Base-by-base conservation (phyloP, 2,329 filamentous ascomycete species). In the Pleoardoris graminearum region DNA sequence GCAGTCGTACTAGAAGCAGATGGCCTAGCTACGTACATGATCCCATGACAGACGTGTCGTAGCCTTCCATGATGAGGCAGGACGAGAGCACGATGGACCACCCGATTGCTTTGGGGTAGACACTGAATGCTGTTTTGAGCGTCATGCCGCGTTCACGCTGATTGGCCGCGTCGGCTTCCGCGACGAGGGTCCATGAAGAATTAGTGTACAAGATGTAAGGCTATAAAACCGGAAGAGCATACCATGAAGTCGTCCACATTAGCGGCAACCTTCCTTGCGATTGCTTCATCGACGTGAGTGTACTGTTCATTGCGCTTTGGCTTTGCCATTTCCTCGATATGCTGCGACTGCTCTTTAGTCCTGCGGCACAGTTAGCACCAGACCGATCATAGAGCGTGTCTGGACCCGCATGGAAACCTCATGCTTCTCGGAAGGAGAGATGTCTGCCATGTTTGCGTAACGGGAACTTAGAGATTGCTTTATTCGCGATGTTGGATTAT, bases 31-130 rank as follows among this genome's bases (percentile, higher is more conserved):
- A n/a, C n/a, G n/a, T 12, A 33, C 42, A 45, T 33, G 42, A 48
- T 32, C 46, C 43, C 43, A 46, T 33, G 3, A 46, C 43, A 1
- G 43, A 46, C 11, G 43, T 46, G 17, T 46, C 43, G 14, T 46
- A 46, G 6, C 43, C 43, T 11, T 46, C 43, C 43, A 46, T 46
- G n/a, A 46, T 36, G 7, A 46, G 43, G 12, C 43, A 46, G 16
- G 30, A 46, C 3, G 32, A 46, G 12, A 46, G 21, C 7, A 46
- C 33, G 14, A 46, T 37, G 7, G 43, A 46, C 43, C 43, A 46
- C 11, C 19, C 30, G 14, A 46, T 46, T 10, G 43, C 43, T 37
- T 46, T 46, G 10, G 43, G 43, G 17, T 46, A 46, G 1, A 46
- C 32, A 12, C 30, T 46, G 16, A 46, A 46, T 17, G 32, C 43